Base-by-base conservation (phyloP, 768 basidiomycete genomes). In the Lactarius tabidus region DNA sequence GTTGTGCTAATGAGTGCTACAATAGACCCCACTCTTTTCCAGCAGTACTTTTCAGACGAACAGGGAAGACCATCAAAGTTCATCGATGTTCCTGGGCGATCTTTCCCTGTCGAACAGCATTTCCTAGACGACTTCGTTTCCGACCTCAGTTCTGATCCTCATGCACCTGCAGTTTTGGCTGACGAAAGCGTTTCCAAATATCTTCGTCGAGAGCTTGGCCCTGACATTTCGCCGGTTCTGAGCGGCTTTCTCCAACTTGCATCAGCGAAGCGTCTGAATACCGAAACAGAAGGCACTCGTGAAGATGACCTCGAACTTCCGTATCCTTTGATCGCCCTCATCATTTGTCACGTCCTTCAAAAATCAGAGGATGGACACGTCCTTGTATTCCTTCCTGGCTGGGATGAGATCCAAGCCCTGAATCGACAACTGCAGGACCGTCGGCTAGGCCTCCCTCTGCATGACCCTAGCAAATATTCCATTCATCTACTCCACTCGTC, bases 1-100 rank as follows among this genome's bases (percentile, higher is more conserved):
- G 80, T 98, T 68, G 77, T 97, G 51, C 83, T 98, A 62, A 97
- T 98, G 95, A 95, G 92, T 72, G 95, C 95, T 10, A 98, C 95
- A 52, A 93, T 98, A 72, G 92, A 97, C 71, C 90, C 95, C 10
- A 84, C 84, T 0, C 81, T 96, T 29, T 98, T 97, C 83, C 88
- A 91, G 72, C 78, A 82, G 14, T 98, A 98, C 78, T 98, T 98
- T 79, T 77, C 80, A 9, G 84, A 89, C 71, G 78, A 82, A 20
- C 66, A 75, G 0, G 86, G 85, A 26, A 72, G 77, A 17, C 86
- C 84, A 2, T 90, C 93, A 0, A 80, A 82, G 23, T 84, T 91
- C 18, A 81, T 93, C 41, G 88, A 93, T 64, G 79, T 97, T 36
- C 92, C 94, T n/a, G 95, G 95, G 57, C 87, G 95, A 43, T 88